These are phyloP conservation scores for Cytospora paraplurivora DNA, from an alignment of 2,329 filamentous ascomycete species.

Conservation along the genomic window DNA sequence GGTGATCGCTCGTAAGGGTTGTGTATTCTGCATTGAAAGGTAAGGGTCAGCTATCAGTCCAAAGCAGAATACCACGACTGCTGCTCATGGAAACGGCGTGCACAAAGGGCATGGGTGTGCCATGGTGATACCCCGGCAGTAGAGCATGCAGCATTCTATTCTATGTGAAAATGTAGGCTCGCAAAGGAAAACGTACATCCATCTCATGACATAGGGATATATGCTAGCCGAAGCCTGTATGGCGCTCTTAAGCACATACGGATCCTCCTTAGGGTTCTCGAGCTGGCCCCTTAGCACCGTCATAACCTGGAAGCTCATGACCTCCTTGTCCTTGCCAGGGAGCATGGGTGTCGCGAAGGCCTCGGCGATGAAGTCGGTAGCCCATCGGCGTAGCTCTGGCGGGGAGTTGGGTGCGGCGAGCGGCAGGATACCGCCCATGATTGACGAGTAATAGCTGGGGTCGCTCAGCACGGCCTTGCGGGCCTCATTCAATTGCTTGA, in stretches of 20 bases:
- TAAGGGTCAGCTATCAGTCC: slow-evolving; percentile 12
- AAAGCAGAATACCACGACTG: neutral
- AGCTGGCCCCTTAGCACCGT: slow-evolving; percentile 73
- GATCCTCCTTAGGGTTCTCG: slow-evolving; percentile 74
- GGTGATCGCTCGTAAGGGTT: slow-evolving; percentile 78
- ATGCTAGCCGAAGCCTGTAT: slow-evolving; percentile 90
- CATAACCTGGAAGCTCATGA: slow-evolving; percentile 74
- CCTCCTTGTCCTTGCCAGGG: slow-evolving; percentile 75
- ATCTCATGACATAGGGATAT: slow-evolving; percentile 87
- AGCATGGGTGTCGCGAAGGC: slow-evolving; percentile 92
- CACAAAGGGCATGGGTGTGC: slow-evolving; percentile 34
- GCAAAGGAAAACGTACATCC: slow-evolving; percentile 72
- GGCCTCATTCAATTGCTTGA: slow-evolving; percentile 86
- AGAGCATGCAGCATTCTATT: slow-evolving; percentile 31
- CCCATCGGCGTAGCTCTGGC: slow-evolving; percentile 90
- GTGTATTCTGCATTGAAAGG: slow-evolving; percentile 67
- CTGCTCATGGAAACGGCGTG: neutral
- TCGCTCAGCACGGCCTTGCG: slow-evolving; percentile 87
- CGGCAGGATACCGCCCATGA: slow-evolving; percentile 89
- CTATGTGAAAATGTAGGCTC: neutral
- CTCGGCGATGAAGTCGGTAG: slow-evolving; percentile 92
- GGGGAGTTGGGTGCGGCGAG: slow-evolving; percentile 77
- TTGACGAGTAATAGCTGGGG: slow-evolving; percentile 84
- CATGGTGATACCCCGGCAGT: slow-evolving; percentile 28
- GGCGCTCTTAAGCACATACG: slow-evolving; percentile 78